Conservation (phyloP, 192 early-diverging fungal species). For the Podila epicladia region DNA sequence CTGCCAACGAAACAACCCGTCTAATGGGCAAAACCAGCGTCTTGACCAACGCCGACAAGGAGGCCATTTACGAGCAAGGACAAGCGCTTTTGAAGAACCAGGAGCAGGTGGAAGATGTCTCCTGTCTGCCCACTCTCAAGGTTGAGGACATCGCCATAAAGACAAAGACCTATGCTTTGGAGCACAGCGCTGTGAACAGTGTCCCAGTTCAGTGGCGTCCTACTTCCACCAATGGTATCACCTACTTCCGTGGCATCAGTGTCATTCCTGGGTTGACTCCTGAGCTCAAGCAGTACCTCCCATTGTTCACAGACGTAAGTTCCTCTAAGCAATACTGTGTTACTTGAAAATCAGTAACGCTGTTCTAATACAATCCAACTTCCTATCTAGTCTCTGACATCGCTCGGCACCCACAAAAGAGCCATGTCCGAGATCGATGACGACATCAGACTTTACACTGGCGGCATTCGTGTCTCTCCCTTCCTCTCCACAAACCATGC, state of each 20-base stretch:
- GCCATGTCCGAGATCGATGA: constrained; percentile 88
- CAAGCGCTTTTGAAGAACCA: constrained; percentile 73
- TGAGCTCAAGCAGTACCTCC: constrained; percentile 76
- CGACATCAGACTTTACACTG: constrained; percentile 84
- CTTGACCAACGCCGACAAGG: constrained; percentile 70
- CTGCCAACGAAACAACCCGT: constrained; percentile 70
- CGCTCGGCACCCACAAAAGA: constrained; percentile 69
- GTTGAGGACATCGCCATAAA: constrained; percentile 78
- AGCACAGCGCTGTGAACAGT: constrained; percentile 55
- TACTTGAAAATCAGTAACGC: too few relatives aligned
- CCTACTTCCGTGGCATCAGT: constrained; percentile 84
- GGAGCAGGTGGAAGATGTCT: constrained; percentile 78
- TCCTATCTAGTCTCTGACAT: constrained; percentile 58
- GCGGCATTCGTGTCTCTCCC: constrained; percentile 80
- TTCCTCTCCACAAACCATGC: constrained; percentile 73
- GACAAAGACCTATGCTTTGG: constrained; percentile 66
- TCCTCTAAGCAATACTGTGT: too few relatives aligned
- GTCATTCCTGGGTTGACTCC: constrained; percentile 68
- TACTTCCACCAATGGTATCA: constrained; percentile 90
- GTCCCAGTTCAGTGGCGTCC: constrained; percentile 79
- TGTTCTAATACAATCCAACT: neutral
- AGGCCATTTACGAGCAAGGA: constrained; percentile 73
- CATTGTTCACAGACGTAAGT: constrained; percentile 79
- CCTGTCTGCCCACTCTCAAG: constrained; percentile 85
- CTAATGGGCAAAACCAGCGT: constrained; percentile 68